phyloP scores from a whole-genome alignment of 257 asterid species.

The Salvia hispanica region DNA sequence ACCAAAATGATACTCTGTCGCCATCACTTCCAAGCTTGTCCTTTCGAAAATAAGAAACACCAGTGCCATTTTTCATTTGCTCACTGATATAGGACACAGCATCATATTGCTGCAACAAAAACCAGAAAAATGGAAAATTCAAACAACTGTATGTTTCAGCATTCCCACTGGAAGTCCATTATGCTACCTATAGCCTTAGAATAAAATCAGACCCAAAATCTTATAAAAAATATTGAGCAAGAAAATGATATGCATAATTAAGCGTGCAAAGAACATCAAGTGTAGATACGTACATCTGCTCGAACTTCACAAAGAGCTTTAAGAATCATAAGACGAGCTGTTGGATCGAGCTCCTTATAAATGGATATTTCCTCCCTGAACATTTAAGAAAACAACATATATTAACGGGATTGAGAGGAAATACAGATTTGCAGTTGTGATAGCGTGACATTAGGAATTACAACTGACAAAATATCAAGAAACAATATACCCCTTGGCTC shows the following conservation, averaged over 20 bases:
- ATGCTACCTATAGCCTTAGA: background rate
- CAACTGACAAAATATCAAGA: conserved; percentile 23
- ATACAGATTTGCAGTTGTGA: background rate
- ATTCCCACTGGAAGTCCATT: conserved; percentile 4
- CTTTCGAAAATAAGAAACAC: conserved; percentile 55
- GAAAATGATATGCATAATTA: conserved; percentile 10
- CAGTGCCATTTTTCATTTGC: conserved; percentile 50
- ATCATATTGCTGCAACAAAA: conserved; percentile 68
- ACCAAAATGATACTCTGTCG: conserved; percentile 70
- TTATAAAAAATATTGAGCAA: conserved; percentile 10
- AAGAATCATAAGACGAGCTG: conserved; percentile 64
- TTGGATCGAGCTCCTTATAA: conserved; percentile 77
- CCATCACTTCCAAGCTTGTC: conserved; percentile 72
- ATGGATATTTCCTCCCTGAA: conserved; percentile 70
- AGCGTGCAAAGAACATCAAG: conserved; percentile 24
- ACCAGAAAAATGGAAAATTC: conserved; percentile 23
- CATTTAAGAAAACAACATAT: conserved; percentile 28
- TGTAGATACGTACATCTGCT: conserved; percentile 62
- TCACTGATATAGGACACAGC: conserved; percentile 58
- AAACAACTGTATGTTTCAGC: conserved; percentile 4
- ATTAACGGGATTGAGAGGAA: background rate
- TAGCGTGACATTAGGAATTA: conserved; percentile 22
- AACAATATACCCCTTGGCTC: conserved; percentile 65
- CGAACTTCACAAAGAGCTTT: conserved; percentile 94
- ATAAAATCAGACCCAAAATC: conserved; percentile 10